Evolutionary conservation across 108 stramenopile genomes (phyloP), one percentile per base, ranked within the genome.

Genomic region (Pseudonitzschia multistriata): DNA sequence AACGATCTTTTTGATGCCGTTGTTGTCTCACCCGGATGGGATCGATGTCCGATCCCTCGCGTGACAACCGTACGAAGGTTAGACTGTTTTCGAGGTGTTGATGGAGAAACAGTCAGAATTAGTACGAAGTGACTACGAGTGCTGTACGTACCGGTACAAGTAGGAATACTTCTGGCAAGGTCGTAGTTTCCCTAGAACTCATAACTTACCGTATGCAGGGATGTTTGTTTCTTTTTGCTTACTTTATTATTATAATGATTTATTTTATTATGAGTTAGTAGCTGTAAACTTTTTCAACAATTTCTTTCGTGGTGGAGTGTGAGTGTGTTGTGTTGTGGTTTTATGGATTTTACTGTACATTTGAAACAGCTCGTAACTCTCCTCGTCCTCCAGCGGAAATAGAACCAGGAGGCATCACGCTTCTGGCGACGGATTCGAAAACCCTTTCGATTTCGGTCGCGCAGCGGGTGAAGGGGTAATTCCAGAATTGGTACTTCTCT

Each of bases 361-460:
- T 59, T 30, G 29, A 59, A 59, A 59, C 57, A 59, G 19, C 34
- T 47, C 28, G 42, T 64, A 24, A 64, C 47, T 64, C 63, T 64
- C 39, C 63, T 28, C 63, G 29, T 59, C 57, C 63, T 64, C 63
- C 63, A 64, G 40, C 40, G 3, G 59, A 60, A 29, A 60, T 60
- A 33, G 59, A 60, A 47, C 63, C 63, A 40, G 63, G 63, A 5
- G 63, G 42, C 63, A 64, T 64, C 63, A 64, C 63, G 22, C 63
- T 64, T 29, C 63, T 22, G n/a, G 63, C 63, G 22, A 64, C 97
- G 55, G 84, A 87, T 77, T 99, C 98, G 73, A 99, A 99, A 42
- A 99, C 92, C 67, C 94, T 91, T 79, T 99, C 98, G 53, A 99
- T 97, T 76, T 99, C 98, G 27, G 97, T 89, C 30, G 97, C 95